A percentile compares a stretch with the other conserved stretches of the same genome.
phyloP scores from a whole-genome alignment of 1,284 basidiomycete species.

The Ceratobasidium sp. region DNA sequence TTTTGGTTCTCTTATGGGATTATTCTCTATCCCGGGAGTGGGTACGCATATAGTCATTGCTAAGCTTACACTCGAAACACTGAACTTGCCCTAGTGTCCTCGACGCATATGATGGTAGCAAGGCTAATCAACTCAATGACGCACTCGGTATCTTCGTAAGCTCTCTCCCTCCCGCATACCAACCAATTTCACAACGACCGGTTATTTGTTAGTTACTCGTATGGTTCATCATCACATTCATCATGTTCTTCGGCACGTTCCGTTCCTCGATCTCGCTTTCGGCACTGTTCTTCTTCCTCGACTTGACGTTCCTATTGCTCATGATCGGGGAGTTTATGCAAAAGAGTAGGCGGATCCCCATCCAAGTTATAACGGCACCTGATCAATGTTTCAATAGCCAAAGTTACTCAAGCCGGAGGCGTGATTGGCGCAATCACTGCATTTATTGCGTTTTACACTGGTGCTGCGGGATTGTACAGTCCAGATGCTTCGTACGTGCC shows the following conservation, averaged over 20 bases:
- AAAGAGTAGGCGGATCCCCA: slow-evolving; percentile 9
- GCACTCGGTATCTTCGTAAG: slow-evolving; percentile 66
- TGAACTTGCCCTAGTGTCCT: slow-evolving; percentile 54
- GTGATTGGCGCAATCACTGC: slow-evolving; percentile 61
- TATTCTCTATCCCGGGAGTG: slow-evolving; percentile 68
- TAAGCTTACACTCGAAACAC: not conserved
- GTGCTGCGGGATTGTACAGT: slow-evolving; percentile 14
- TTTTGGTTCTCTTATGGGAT: slow-evolving; percentile 84
- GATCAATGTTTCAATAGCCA: slow-evolving; percentile 3
- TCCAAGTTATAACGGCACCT: not conserved
- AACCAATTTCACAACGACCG: not conserved
- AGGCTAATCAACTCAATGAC: slow-evolving; percentile 55
- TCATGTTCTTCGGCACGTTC: slow-evolving; percentile 66
- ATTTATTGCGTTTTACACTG: slow-evolving; percentile 17
- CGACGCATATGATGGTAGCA: slow-evolving; percentile 57
- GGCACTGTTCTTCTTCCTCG: slow-evolving; percentile 75
- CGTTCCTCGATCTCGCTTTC: slow-evolving; percentile 71
- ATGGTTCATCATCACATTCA: slow-evolving; percentile 74
- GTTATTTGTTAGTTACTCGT: not conserved
- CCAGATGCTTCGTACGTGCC: slow-evolving; percentile 18
- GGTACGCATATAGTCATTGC: not conserved
- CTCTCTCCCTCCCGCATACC: not conserved
- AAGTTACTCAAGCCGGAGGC: slow-evolving; percentile 68
- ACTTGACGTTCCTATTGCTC: slow-evolving; percentile 66
- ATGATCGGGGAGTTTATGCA: slow-evolving; percentile 50